Evolutionary conservation across 805 yeast species (phyloP), one percentile per base, ranked within the genome.

Genomic region (Clavispora carvajalis): DNA sequence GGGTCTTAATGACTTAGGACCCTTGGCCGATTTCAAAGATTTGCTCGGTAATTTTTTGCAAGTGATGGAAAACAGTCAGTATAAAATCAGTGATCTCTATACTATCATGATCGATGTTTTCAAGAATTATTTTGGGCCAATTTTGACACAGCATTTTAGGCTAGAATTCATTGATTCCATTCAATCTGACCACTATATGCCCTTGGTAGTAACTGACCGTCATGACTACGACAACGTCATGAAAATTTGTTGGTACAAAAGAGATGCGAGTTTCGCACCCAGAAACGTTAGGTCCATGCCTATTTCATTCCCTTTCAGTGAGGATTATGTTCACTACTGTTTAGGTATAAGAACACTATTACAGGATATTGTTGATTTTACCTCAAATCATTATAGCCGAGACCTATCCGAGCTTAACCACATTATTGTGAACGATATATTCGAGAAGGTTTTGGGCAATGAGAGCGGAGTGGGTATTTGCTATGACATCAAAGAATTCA

Each of bases 101-200:
- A 77, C 79, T 11, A 64, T 86, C 13, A 59, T 89, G 51, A 63
- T 84, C 22, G 54, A 69, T 2, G 59, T 82, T 7, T 81, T 88
- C 54, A 69, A 75, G 36, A 65, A 67, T 39, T 74, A 76, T 47
- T 85, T 74, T 53, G 78, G 86, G n/a, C 71, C 72, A 2, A 65
- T 74, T 9, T 62, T 80, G 18, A 72, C 77, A 11, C 65, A 63
- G 43, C 71, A 73, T 12, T 87, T 88, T 59, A 68, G 74, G 18
- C 58, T 58, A 10, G 82, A 81, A 36, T 91, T 89, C 63, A 62
- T 69, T 23, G 71, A 71, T 8, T 65, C 82, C 5, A 76, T 89
- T 26, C 75, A 77, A 45, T 81, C 82, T 18, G 97, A 91, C 57
- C 93, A 87, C 57, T 86, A 87, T 48, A 87, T 86, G 88, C 95